Conservation (phyloP, 495 filamentous ascomycete species). For the Filosporella fistucella region DNA sequence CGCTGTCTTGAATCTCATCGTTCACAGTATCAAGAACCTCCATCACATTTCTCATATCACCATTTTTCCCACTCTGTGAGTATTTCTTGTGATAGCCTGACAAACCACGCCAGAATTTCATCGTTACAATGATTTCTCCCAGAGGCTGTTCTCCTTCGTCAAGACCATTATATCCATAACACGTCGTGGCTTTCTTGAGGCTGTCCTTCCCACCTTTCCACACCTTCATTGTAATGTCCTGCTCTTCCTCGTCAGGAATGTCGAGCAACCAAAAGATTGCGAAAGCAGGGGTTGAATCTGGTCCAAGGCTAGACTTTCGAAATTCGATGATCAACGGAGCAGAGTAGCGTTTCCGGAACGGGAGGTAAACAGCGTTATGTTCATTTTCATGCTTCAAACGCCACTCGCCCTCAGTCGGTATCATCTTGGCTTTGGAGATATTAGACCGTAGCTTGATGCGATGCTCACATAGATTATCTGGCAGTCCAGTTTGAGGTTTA, state of each 20-base stretch:
- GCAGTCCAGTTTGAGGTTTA: slow-evolving; percentile 31
- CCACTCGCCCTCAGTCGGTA: slow-evolving; percentile 33
- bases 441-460: slow-evolving; percentile 53
- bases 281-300: slow-evolving; percentile 54
- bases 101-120: slow-evolving; percentile 54
- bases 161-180: slow-evolving; percentile 31
- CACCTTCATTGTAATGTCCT: slow-evolving; percentile 46
- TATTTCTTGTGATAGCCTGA: slow-evolving; percentile 50
- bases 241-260: slow-evolving; percentile 58
- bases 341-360: slow-evolving; percentile 57
- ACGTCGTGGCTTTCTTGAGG: slow-evolving; percentile 34
- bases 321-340: slow-evolving; percentile 59
- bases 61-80: slow-evolving; percentile 39
- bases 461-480: slow-evolving; percentile 35
- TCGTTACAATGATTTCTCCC: slow-evolving; percentile 48
- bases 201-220: slow-evolving; percentile 48
- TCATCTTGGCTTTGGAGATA: slow-evolving; percentile 49
- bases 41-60: slow-evolving; percentile 50
- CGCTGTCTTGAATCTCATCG: slow-evolving; percentile 43
- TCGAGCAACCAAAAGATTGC: slow-evolving; percentile 64
- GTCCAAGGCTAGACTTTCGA: slow-evolving; percentile 38
- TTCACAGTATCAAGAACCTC: slow-evolving; percentile 58
- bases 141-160: slow-evolving; percentile 41
- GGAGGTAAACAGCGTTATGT: slow-evolving; percentile 37
- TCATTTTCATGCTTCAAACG: slow-evolving; percentile 32